Conservation (phyloP, 2,329 filamentous ascomycete species). For the Xylariomycetidae sp. region DNA sequence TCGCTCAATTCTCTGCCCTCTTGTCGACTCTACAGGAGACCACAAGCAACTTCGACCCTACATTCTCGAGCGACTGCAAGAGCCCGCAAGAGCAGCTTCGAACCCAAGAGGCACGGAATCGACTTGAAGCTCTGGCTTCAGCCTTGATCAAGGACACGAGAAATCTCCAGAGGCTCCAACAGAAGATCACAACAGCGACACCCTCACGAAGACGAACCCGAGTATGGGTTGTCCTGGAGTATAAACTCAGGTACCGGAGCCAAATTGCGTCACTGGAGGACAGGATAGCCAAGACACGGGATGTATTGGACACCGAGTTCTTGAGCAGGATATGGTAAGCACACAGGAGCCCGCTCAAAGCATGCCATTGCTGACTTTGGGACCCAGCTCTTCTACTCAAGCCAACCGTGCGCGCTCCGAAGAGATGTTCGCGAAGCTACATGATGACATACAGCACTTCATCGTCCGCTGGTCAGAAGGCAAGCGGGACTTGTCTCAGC, state of each 20-base stretch:
- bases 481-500: conserved; percentile 4
- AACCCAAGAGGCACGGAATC: too few species aligned
- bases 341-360: neutral
- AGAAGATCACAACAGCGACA: neutral
- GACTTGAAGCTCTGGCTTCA: conserved; percentile 6
- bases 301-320: conserved; percentile 4
- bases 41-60: conserved; percentile 2
- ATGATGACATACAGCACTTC: conserved; percentile 4
- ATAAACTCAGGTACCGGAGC: conserved; percentile 3
- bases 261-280: conserved; percentile 2
- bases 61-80: neutral
- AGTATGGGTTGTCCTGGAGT: neutral
- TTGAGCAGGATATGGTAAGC: conserved; percentile 8
- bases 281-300: conserved; percentile 2
- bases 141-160: conserved; percentile 3
- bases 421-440: conserved; percentile 2
- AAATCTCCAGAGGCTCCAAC: conserved; percentile 3
- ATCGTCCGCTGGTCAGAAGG: conserved; percentile 9
- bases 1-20: conserved; percentile 2
- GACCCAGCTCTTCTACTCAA: conserved; percentile 6
- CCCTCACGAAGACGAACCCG: neutral
- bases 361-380: neutral
- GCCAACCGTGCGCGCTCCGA: conserved; percentile 3
- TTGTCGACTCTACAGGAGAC: neutral
- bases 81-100: neutral